Percentiles rank a stretch among this genome's conserved stretches.
Conservation (phyloP, 805 yeast species). For the Zygoascus ofunaensis region DNA sequence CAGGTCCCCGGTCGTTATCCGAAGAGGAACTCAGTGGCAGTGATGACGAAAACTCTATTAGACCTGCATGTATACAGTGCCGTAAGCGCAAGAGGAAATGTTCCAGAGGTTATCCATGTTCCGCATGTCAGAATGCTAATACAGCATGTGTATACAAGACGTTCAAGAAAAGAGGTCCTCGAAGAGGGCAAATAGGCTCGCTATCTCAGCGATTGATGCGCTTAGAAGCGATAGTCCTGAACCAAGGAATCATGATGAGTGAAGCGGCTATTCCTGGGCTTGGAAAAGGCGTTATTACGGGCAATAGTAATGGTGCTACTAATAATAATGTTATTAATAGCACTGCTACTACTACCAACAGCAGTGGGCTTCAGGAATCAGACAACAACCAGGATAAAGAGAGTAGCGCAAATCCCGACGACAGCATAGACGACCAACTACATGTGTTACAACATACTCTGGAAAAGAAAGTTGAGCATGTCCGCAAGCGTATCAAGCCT, state of each 20-base stretch:
- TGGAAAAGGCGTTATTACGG: background rate
- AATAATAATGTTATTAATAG: too few species aligned
- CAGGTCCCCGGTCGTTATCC: background rate
- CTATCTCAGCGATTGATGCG: constrained; percentile 7
- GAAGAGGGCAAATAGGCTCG: constrained; percentile 6
- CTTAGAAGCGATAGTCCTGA: constrained; percentile 10
- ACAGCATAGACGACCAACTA: background rate
- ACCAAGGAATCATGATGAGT: constrained; percentile 8
- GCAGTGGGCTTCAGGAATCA: background rate
- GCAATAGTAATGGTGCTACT: background rate
- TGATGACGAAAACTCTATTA: constrained; percentile 4
- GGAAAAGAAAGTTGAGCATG: background rate
- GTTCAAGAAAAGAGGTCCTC: constrained; percentile 7
- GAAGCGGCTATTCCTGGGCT: background rate
- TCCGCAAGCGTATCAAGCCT: background rate
- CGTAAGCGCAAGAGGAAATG: constrained; percentile 12
- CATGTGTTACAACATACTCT: background rate
- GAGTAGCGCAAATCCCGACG: too few species aligned
- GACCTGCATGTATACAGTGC: constrained; percentile 11
- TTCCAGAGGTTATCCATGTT: constrained; percentile 12
- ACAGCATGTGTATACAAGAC: constrained; percentile 9
- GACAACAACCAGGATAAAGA: background rate
- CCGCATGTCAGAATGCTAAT: constrained; percentile 6
- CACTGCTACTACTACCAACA: background rate
- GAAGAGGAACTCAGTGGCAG: background rate